Evolutionary conservation across 768 basidiomycete species (phyloP), one percentile per base, ranked within the genome.

Genomic region (Boletus fagicola): DNA sequence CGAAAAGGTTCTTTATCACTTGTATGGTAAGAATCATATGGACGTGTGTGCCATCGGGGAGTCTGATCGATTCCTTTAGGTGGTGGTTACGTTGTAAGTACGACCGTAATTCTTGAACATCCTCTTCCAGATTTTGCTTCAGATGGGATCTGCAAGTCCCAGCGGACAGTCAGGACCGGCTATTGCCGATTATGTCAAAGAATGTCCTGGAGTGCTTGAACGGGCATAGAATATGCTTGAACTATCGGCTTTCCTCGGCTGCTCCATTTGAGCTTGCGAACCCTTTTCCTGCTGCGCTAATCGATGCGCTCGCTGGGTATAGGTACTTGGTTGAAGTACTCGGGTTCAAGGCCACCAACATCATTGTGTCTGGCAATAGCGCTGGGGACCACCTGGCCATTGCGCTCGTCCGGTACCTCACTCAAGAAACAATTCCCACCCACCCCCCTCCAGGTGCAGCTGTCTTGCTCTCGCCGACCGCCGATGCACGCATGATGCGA

Each of bases 251-350:
- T 12, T 44, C 55, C 16, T 56, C 55, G 1, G 49, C 43, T 31
- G 35, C 49, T n/a, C 15, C 18, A 8, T 51, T 56, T 11, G 36
- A 39, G 33, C 16, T 36, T 6, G 43, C 45, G 13, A 52, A 52
- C 28, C 35, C 43, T 9, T 57, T 53, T 24, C 50, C 56, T 26
- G 44, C 36, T 13, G 28, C 20, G 36, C 43, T 57, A 11, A 39
- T 53, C 15, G 56, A 57, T 26, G 51, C 56, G 8, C 50, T 57
- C 22, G 50, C 56, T 26, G 56, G 50, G 36, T 53, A 57, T 38
- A 52, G 49, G 38, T 52, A 46, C 44, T 33, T 57, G 51, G 24
- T 53, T 15, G 44, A 57, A 31, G 45, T 11, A 4, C 43, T 57
- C 16, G 56, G 22, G 9, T 57, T 57, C 49, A 53, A 38, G 18